Evolutionary conservation across 768 basidiomycete genomes (phyloP).

Genomic region (Tulasnella sp.): DNA sequence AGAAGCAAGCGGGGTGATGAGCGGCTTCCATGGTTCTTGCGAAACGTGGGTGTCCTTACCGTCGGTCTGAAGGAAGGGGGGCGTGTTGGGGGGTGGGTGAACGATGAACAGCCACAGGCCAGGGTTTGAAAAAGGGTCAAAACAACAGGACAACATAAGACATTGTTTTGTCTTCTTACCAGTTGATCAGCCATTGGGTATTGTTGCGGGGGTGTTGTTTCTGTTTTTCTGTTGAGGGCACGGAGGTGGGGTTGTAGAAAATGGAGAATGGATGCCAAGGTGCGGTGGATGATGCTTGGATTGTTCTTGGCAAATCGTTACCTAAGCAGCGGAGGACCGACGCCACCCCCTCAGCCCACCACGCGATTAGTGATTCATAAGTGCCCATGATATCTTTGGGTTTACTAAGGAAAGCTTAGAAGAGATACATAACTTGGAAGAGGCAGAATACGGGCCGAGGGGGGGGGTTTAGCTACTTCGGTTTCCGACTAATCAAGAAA

Average conservation of each 20-base stretch:
- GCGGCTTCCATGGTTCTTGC: background rate
- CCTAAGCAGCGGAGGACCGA: background rate
- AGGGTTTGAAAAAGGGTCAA: background rate
- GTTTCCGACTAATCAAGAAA: no score
- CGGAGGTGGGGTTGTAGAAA: background rate
- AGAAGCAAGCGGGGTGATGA: background rate
- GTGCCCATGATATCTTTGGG: no score
- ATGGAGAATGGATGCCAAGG: background rate
- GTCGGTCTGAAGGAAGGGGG: background rate
- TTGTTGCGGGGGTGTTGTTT: background rate
- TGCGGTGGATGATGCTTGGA: background rate
- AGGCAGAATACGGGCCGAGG: no score
- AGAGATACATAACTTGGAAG: no score
- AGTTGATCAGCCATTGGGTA: background rate
- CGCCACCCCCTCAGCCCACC: no score
- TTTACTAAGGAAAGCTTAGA: no score
- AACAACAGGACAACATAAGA: background rate
- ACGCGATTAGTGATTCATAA: no score
- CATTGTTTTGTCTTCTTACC: background rate
- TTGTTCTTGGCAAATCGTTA: background rate
- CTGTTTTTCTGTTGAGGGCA: background rate
- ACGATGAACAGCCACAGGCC: no score
- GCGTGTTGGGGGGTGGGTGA: no score
- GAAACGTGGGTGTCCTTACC: background rate
- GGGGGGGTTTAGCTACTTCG: no score